A percentile compares a stretch with the other conserved stretches of the same genome.
phyloP scores from a whole-genome alignment of 768 basidiomycete genomes.

The Rhizopogon vesiculosus region DNA sequence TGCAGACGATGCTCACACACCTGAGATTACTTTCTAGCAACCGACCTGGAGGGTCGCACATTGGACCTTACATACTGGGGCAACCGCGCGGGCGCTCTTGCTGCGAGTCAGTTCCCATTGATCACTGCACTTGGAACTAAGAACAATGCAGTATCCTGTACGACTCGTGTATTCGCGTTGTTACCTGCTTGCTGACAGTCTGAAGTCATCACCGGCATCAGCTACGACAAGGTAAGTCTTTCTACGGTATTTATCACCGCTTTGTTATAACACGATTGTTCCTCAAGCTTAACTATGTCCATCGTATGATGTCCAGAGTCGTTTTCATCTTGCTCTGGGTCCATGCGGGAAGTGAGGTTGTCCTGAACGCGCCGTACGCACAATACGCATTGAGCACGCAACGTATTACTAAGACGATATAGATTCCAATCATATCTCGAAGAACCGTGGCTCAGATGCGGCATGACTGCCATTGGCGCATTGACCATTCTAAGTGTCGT shows the following conservation, averaged over 20 bases:
- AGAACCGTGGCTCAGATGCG: conserved; percentile 15
- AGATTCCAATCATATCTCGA: not conserved
- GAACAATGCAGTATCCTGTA: conserved; percentile 48
- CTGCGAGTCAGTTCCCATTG: conserved; percentile 46
- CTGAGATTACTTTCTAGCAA: conserved; percentile 14
- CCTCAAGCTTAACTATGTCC: conserved; percentile 28
- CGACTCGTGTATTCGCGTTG: conserved; percentile 6
- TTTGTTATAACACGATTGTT: not conserved
- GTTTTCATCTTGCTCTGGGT: conserved; percentile 43
- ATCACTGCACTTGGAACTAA: conserved; percentile 54
- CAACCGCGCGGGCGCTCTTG: conserved; percentile 39
- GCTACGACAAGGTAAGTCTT: conserved; percentile 3
- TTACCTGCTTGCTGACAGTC: not conserved
- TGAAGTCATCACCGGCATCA: conserved; percentile 3
- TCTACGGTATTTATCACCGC: not conserved
- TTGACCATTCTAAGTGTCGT: conserved; percentile 36
- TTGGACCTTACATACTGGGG: conserved; percentile 19
- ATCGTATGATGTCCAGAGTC: conserved; percentile 40
- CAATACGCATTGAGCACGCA: not conserved
- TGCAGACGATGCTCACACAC: not conserved
- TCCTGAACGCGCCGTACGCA: not conserved
- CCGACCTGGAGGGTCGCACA: conserved; percentile 13
- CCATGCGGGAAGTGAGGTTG: conserved; percentile 27
- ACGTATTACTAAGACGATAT: not conserved
- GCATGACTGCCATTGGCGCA: conserved; percentile 27